A percentile compares a stretch with the other conserved stretches of the same genome.
Conservation (phyloP, 805 yeast genomes). For the Starmerella bacillaris region DNA sequence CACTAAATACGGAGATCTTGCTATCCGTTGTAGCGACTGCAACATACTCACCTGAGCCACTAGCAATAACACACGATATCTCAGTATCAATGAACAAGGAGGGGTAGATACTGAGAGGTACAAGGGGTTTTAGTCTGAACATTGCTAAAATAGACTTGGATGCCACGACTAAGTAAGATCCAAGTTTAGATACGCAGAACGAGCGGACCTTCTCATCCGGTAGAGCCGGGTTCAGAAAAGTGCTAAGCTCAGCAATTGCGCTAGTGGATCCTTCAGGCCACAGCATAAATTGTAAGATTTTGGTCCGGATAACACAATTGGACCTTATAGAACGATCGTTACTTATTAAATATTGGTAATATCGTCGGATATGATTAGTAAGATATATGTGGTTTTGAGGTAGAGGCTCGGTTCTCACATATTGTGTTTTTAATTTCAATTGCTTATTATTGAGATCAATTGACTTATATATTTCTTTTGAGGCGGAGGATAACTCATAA, state of each 20-base stretch:
- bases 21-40: slow-evolving; percentile 12
- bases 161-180: slow-evolving; percentile 14
- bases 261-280: slow-evolving; percentile 19
- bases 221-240: slow-evolving; percentile 9
- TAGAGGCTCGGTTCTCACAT: no score
- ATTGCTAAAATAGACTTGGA: slow-evolving; percentile 11
- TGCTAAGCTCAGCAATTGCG: slow-evolving; percentile 11
- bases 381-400: no score
- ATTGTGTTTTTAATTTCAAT: no score
- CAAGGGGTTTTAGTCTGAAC: slow-evolving; percentile 16
- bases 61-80: slow-evolving; percentile 6
- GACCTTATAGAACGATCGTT: no score
- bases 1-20: slow-evolving; percentile 9
- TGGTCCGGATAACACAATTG: no score
- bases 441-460: no score
- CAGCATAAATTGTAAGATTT: slow-evolving; percentile 14
- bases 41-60: slow-evolving; percentile 8
- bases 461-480: no score
- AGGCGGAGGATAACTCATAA: no score
- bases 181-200: slow-evolving; percentile 14
- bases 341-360: no score
- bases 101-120: slow-evolving; percentile 15
- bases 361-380: no score
- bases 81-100: slow-evolving; percentile 9
- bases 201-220: slow-evolving; percentile 9